A percentile compares a stretch with the other conserved stretches of the same genome.
phyloP scores from a whole-genome alignment of 2,329 filamentous ascomycete genomes.

The Fusarium chlamydosporum region DNA sequence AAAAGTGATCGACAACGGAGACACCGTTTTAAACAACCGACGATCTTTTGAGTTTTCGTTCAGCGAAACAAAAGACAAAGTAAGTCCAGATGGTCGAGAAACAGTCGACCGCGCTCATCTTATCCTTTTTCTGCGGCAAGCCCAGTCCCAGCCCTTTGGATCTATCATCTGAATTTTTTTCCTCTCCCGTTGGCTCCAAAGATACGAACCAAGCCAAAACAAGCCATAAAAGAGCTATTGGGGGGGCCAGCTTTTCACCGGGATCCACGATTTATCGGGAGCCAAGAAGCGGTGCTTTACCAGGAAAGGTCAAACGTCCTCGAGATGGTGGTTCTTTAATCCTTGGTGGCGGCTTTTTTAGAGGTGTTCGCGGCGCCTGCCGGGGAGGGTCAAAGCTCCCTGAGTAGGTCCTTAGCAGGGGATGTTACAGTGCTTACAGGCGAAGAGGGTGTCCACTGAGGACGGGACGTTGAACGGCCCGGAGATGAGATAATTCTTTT shows the following conservation, averaged over 20 bases:
- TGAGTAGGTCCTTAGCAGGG: neutral
- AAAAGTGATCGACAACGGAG: conserved; percentile 24
- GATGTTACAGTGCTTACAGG: conserved; percentile 43
- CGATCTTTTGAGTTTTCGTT: conserved; percentile 21
- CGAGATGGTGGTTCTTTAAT: conserved; percentile 26
- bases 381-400: conserved; percentile 35
- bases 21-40: conserved; percentile 35
- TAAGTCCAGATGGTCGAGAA: neutral
- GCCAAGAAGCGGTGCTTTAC: conserved; percentile 41
- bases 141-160: conserved; percentile 14
- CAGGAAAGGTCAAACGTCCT: conserved; percentile 34
- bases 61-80: conserved; percentile 1
- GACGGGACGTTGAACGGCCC: neutral
- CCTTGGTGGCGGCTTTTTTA: conserved; percentile 33
- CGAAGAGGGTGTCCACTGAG: conserved; percentile 4
- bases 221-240: conserved; percentile 26
- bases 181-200: conserved; percentile 3
- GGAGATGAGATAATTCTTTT: conserved; percentile 1
- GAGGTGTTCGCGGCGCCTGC: conserved; percentile 24
- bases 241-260: conserved; percentile 17
- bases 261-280: conserved; percentile 41
- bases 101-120: conserved; percentile 24
- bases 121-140: conserved; percentile 15
- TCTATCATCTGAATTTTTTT: conserved; percentile 46
- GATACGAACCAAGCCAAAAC: conserved; percentile 20